A percentile compares a stretch with the other conserved stretches of the same genome.
Conservation (phyloP, 352 stramenopile species). For the Globisporangium yorkense region DNA sequence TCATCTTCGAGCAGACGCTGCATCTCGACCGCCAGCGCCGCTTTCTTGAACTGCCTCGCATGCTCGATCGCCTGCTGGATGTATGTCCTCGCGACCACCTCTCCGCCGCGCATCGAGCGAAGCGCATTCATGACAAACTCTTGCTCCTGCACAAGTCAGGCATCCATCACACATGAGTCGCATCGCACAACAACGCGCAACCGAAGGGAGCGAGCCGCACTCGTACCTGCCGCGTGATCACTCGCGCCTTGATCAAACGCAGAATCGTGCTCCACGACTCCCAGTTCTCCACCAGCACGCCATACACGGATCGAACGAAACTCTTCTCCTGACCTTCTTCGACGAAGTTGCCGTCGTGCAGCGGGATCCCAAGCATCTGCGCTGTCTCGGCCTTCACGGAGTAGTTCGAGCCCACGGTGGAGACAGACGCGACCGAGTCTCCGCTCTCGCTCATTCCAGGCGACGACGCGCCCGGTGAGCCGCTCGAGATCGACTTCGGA, state of each 20-base stretch:
- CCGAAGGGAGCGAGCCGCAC: neutral
- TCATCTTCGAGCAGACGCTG: conserved; percentile 29
- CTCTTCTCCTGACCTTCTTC: conserved; percentile 41
- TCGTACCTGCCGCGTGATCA: conserved; percentile 62
- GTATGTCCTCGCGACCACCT: conserved; percentile 57
- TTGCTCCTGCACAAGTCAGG: conserved; percentile 40
- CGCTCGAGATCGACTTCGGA: conserved; percentile 44
- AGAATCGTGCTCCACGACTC: conserved; percentile 81
- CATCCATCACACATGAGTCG: neutral
- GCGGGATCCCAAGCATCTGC: conserved; percentile 70
- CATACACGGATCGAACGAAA: conserved; percentile 68
- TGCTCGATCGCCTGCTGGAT: conserved; percentile 60
- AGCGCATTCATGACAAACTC: conserved; percentile 74
- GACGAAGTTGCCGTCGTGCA: conserved; percentile 56
- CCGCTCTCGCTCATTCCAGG: conserved; percentile 58
- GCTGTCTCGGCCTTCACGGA: conserved; percentile 74
- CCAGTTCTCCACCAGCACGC: conserved; percentile 80
- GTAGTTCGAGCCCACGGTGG: conserved; percentile 65
- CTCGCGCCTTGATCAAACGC: conserved; percentile 64
- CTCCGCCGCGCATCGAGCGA: conserved; percentile 63
- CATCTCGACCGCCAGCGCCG: conserved; percentile 40
- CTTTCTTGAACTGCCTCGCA: conserved; percentile 69
- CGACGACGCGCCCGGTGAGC: conserved; percentile 45
- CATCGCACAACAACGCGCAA: neutral
- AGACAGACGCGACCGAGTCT: conserved; percentile 50